A percentile compares a stretch with the other conserved stretches of the same genome.
Conservation (phyloP, 2,329 filamentous ascomycete species). For the Fusarium goolgardi region DNA sequence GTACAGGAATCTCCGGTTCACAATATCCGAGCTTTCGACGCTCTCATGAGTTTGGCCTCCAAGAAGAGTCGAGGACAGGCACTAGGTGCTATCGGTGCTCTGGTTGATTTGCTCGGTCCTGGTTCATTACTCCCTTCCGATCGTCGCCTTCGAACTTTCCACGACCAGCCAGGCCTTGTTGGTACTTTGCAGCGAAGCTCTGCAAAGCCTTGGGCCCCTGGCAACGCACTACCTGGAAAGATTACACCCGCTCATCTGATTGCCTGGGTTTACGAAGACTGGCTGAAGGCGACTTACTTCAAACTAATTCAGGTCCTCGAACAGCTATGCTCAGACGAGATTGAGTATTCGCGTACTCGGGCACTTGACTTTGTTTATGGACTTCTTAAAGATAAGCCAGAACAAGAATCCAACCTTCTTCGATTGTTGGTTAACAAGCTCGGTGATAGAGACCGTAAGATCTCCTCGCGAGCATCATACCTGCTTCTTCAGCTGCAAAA, state of each 20-base stretch:
- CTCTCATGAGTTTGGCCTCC: constrained; percentile 81
- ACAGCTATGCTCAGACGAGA: constrained; percentile 92
- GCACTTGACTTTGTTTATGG: constrained; percentile 93
- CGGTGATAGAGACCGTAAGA: constrained; percentile 94
- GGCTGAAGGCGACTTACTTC: constrained; percentile 94
- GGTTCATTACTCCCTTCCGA: constrained; percentile 86
- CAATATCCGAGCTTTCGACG: constrained; percentile 89
- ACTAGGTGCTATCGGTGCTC: constrained; percentile 87
- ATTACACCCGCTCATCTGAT: constrained; percentile 83
- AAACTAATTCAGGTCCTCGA: constrained; percentile 92
- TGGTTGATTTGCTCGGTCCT: constrained; percentile 94
- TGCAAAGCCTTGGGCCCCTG: constrained; percentile 70
- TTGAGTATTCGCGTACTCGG: constrained; percentile 89
- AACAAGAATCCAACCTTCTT: constrained; percentile 94
- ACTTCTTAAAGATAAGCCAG: constrained; percentile 92
- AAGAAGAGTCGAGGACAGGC: constrained; percentile 96
- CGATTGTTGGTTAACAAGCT: constrained; percentile 95
- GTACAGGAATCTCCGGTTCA: constrained; percentile 97
- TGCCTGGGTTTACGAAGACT: constrained; percentile 92
- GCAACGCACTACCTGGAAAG: constrained; percentile 77
- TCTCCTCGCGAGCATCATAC: constrained; percentile 92
- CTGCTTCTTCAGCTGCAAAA: constrained; percentile 91
- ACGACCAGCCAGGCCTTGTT: constrained; percentile 80
- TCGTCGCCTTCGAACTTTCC: constrained; percentile 83
- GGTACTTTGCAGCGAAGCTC: constrained; percentile 73